Evolutionary conservation across 2,329 filamentous ascomycete species (phyloP), one percentile per base, ranked within the genome.

Genomic region (Trichoderma sp.): DNA sequence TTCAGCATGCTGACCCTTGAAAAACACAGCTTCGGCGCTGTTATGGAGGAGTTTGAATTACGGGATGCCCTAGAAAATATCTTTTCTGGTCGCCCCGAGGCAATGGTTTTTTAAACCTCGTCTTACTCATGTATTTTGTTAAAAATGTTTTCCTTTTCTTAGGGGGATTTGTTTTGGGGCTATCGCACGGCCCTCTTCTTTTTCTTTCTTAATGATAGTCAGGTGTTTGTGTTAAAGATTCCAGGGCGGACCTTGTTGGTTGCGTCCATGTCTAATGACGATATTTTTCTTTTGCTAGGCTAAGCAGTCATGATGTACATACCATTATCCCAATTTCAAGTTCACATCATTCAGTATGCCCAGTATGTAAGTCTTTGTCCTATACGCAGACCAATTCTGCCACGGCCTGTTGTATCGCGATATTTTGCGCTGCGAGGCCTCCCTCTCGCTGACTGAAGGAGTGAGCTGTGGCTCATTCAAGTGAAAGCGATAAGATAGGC

Each of bases 31-130:
- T 89, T 89, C 70, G 87, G 87, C 32, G 87, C 87, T 19, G 87
- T 89, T 4, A 83, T 88, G 81, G 87, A 89, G 72, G 86, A 89
- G 72, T 89, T 88, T 72, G 90, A 93, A 79, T 86, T 93, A 42
- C 83, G 86, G 59, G 94, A 97, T 80, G 92, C 92, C 25, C 79
- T 97, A 66, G 90, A 90, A 74, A 89, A 84, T 42, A 84, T 93
- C 6, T 69, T 78, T 37, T 69, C 72, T 19, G 70, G 70, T 32
- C 42, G 65, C 70, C 52, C 70, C 67, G 37, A 68, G 60, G 37
- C 70, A 8, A 70, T 70, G 71, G 71, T 61, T 7, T 70, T 68
- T 34, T 72, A 13, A 68, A 27, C 25, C 19, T 45, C 5, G 25
- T 54, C 22, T 32, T 45, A 53, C 29, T 32, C 15, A 39, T 57